A percentile compares a stretch with the other conserved stretches of the same genome.
These are phyloP conservation scores for Parsonsia alboflavescens DNA, from an alignment of 257 asterid species.

Conservation along the genomic window DNA sequence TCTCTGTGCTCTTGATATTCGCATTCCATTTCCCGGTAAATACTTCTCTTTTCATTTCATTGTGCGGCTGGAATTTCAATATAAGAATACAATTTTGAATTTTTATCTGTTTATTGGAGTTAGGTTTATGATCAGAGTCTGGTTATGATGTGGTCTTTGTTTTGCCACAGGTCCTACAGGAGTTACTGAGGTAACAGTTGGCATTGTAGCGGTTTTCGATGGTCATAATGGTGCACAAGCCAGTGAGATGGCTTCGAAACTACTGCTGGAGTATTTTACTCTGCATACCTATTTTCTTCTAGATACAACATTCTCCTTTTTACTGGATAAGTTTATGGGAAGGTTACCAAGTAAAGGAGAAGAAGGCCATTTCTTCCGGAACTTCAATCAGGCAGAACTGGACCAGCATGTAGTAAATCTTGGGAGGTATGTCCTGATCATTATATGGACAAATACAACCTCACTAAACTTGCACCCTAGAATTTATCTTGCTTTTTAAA, in stretches of 20 bases:
- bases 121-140: neutral
- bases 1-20: conserved; percentile 65
- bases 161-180: conserved; percentile 52
- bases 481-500: neutral
- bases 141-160: conserved; percentile 2
- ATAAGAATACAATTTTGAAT: neutral
- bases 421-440: conserved; percentile 50
- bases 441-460: neutral
- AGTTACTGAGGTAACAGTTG: conserved; percentile 68
- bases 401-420: conserved; percentile 39
- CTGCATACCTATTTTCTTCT: conserved; percentile 87
- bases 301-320: conserved; percentile 62
- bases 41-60: neutral
- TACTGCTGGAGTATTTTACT: conserved; percentile 71
- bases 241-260: conserved; percentile 85
- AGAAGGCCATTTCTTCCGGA: conserved; percentile 31
- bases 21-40: conserved; percentile 78
- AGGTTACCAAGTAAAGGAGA: conserved; percentile 48
- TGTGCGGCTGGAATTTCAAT: neutral
- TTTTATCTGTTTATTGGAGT: neutral
- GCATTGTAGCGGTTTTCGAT: conserved; percentile 84
- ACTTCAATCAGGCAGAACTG: conserved; percentile 43
- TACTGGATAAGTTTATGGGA: conserved; percentile 50
- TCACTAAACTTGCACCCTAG: neutral
- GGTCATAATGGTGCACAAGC: conserved; percentile 98